Base-by-base conservation (phyloP, 768 basidiomycete species). In the Boletellus emodensis region DNA sequence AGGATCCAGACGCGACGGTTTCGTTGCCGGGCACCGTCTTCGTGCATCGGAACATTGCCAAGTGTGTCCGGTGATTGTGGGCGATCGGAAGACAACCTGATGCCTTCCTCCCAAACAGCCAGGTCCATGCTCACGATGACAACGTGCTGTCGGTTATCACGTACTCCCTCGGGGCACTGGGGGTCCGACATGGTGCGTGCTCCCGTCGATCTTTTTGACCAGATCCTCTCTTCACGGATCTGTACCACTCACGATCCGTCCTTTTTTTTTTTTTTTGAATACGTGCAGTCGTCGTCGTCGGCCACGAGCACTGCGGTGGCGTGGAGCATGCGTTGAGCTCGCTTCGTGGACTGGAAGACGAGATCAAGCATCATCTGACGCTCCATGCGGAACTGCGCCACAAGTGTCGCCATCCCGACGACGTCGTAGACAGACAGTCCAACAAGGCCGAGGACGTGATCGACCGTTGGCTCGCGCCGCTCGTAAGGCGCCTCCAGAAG, bases 251-350 rank as follows among this genome's bases (percentile, higher is more conserved):
- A 17, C 34, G 22, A n/a, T n/a, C 15, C 14, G 3, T 3, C 12
- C n/a, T n/a, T n/a, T n/a, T n/a, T n/a, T 45, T 53, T 43, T 48
- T 18, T 51, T 33, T 18, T 54, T 44, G 9, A 22, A 12, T 6
- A 6, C 39, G 47, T 8, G 43, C 56, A 90, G 89, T 94, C 53
- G 75, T 84, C 59, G 72, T 94, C 59, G 88, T 87, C 42, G 91
- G 90, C 12, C 92, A 94, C 68, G 82, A 83, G 18, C 75, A 82
- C 52, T 94, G 92, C 62, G 92, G 90, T 52, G 91, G 90, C 44
- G 85, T 78, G 20, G 65, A 73, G 4, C 79, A 83, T 3, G 64
- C 63, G 15, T 20, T 63, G 51, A 45, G 44, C 1, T 46, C 40
- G 32, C 37, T 38, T 54, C 20, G 22, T 17, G 54, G 24, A 13